Evolutionary conservation across 1,284 basidiomycete species (phyloP), one percentile per base, ranked within the genome.

Genomic region (Erythrobasidium hasegawianum): DNA sequence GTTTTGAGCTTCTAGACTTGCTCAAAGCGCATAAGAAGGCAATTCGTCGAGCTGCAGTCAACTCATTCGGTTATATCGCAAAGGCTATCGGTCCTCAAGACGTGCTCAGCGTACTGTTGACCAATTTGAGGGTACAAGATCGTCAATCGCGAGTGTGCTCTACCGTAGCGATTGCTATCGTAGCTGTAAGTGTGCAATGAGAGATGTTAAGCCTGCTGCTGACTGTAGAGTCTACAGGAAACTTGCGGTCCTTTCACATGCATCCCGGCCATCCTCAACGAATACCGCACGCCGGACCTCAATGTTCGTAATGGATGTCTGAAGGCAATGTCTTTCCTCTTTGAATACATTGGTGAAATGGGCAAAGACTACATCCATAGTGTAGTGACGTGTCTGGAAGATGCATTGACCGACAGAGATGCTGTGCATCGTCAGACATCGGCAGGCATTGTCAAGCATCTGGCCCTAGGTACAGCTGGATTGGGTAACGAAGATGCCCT

Each of bases 271-370:
- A 97, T 98, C 73, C 83, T 99, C 50, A 97, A 97, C 80, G 96
- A 99, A 78, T 99, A 98, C 79, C 88, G 95, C 57, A 98, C 95
- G 1, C 79, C 80, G 1, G 96, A 99, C 77, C 83, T 98, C 69
- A 99, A 98, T 78, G 96, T 98, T 50, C 88, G 96, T 61, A 98
- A 95, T n/a, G 96, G 96, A 69, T 98, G 95, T 84, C 82, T 99
- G 70, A 99, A 99, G 78, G 94, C 96, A 0, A 83, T 98, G 27
- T 93, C 94, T 3, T 99, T 97, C 82, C 88, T 99, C 68, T 98
- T 98, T 76, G 96, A 98, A 82, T 98, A 99, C 76, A 95, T 98
- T 73, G 96, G 96, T n/a, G 96, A 97, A 45, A 95, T 97, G 81
- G 94, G 92, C 27, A 95, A 96, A 71, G 96, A 97, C 81, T 99